Conservation (phyloP, 2,329 filamentous ascomycete species). For the Colletotrichum simmondsii region DNA sequence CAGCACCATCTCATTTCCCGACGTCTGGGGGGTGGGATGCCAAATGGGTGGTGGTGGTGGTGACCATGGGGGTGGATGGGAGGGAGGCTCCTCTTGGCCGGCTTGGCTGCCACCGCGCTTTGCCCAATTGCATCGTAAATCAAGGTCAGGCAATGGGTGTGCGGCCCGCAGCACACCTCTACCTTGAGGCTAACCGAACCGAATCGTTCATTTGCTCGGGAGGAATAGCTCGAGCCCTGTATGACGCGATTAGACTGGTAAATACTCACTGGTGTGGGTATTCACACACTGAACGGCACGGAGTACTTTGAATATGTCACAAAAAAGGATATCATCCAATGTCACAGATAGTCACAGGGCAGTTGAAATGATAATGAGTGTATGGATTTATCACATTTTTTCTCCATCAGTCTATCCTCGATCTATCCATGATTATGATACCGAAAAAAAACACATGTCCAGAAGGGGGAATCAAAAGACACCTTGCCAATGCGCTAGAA, state of each 20-base stretch:
- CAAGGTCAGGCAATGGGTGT: neutral
- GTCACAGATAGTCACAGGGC: neutral
- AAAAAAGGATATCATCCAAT: neutral
- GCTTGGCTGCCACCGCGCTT: neutral
- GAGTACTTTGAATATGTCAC: neutral
- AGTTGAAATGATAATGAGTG: neutral
- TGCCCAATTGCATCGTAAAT: neutral
- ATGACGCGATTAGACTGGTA: neutral
- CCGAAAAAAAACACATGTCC: constrained; percentile 29
- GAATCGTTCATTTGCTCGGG: neutral
- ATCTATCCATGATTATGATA: constrained; percentile 34
- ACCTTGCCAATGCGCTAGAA: constrained; percentile 28
- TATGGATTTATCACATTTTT: constrained; percentile 30
- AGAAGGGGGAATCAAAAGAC: constrained; percentile 24
- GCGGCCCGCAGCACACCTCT: neutral
- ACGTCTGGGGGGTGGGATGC: constrained; percentile 3
- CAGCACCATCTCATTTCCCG: constrained; percentile 31
- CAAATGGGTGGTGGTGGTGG: too few species aligned
- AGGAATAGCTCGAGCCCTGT: neutral
- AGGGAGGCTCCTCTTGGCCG: neutral
- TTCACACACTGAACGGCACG: neutral
- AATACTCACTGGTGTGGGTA: too few species aligned
- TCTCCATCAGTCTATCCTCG: constrained; percentile 31
- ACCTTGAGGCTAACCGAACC: neutral
- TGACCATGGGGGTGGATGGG: neutral